Evolutionary conservation across 1,284 basidiomycete genomes (phyloP).

Genomic region (Ustilago trichophora): DNA sequence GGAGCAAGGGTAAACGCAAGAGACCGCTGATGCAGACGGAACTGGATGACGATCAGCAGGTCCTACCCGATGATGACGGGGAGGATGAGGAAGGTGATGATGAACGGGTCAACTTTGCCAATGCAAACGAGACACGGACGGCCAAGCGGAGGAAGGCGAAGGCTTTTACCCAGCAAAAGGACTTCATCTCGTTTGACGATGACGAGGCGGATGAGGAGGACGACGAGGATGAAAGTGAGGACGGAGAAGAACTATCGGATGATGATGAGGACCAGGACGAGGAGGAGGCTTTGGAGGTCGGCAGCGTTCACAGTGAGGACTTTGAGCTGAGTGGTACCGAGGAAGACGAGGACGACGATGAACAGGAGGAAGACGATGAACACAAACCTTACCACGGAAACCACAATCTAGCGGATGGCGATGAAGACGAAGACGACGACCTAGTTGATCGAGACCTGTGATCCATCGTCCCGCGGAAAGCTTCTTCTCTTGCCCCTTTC

Average conservation of each 20-base stretch:
- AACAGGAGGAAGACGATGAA: neutral
- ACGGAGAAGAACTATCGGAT: conserved; percentile 8
- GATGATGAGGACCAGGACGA: conserved; percentile 15
- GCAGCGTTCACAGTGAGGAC: conserved; percentile 47
- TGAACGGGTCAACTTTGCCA: conserved; percentile 13
- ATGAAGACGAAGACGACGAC: conserved; percentile 29
- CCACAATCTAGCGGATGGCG: conserved; percentile 32
- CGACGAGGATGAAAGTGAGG: conserved; percentile 11
- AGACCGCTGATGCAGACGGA: conserved; percentile 32
- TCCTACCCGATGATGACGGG: conserved; percentile 5
- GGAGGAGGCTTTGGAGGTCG: conserved; percentile 12
- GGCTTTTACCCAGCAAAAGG: conserved; percentile 53
- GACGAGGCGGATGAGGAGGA: conserved; percentile 31
- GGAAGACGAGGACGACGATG: conserved; percentile 5
- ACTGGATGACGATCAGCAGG: conserved; percentile 12
- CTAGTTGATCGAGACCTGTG: conserved; percentile 35
- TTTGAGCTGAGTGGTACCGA: conserved; percentile 25
- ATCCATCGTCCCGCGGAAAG: neutral
- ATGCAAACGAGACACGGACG: conserved; percentile 1
- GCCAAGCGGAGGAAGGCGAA: conserved; percentile 28
- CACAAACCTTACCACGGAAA: conserved; percentile 19
- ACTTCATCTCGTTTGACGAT: conserved; percentile 61
- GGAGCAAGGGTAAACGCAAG: conserved; percentile 20
- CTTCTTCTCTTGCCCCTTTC: too few relatives aligned
- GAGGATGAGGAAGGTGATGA: conserved; percentile 15